These are phyloP conservation scores for Pseudogymnoascus sp. DNA, from an alignment of 2,329 filamentous ascomycete genomes.

Conservation along the genomic window DNA sequence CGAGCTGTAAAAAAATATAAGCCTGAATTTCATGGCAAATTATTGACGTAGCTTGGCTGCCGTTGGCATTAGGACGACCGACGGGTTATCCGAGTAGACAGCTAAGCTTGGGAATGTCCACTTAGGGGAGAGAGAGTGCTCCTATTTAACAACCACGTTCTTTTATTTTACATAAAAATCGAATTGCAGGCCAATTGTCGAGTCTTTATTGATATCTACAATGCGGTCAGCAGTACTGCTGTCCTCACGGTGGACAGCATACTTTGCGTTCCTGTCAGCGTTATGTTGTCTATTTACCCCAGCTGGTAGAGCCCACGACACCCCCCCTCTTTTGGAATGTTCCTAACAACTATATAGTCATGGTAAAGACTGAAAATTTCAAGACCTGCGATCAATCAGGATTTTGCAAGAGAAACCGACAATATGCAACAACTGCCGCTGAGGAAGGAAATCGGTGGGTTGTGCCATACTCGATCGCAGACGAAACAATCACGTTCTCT, in stretches of 20 bases:
- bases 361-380: conserved; percentile 94
- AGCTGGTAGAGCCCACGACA: conserved; percentile 42
- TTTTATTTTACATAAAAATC: neutral
- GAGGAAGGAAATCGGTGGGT: conserved; percentile 56
- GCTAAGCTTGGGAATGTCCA: conserved; percentile 7
- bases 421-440: conserved; percentile 70
- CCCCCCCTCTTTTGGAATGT: neutral
- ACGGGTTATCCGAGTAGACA: conserved; percentile 1
- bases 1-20: neutral
- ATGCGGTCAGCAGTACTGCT: conserved; percentile 27
- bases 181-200: neutral
- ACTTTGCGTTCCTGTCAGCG: conserved; percentile 50
- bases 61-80: neutral
- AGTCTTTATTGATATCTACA: conserved; percentile 7
- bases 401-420: conserved; percentile 93
- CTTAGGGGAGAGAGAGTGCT: conserved; percentile 3
- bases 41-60: conserved; percentile 3
- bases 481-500: conserved; percentile 65
- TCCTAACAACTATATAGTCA: conserved; percentile 41
- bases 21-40: neutral
- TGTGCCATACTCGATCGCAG: conserved; percentile 70
- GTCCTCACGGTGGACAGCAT: conserved; percentile 57
- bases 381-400: conserved; percentile 94
- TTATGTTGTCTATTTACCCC: conserved; percentile 54
- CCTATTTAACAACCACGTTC: conserved; percentile 7